These are phyloP conservation scores for Colletotrichum sp. DNA, from an alignment of 2,329 filamentous ascomycete species.

Conservation along the genomic window DNA sequence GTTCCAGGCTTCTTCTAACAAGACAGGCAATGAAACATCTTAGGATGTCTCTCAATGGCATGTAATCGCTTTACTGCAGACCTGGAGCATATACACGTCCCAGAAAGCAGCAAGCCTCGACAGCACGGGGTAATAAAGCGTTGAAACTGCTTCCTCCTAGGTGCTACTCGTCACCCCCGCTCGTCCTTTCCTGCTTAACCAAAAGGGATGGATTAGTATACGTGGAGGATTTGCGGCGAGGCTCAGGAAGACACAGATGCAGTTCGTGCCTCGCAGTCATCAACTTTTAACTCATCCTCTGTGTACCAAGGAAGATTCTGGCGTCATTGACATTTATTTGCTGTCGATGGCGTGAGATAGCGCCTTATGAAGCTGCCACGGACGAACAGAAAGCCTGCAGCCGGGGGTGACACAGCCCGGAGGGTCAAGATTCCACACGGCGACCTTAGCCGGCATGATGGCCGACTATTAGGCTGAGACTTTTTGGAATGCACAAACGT, in stretches of 20 bases:
- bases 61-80: background rate
- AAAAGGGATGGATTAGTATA: too few species aligned
- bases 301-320: too few species aligned
- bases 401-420: background rate
- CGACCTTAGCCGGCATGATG: background rate
- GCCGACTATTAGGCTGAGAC: rapidly evolving
- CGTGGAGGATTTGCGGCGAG: background rate
- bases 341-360: background rate
- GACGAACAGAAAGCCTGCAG: background rate
- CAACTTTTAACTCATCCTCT: rapidly evolving
- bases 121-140: rapidly evolving
- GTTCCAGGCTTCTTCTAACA: rapidly evolving
- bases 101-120: too few species aligned
- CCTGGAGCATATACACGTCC: background rate
- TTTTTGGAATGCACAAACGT: background rate
- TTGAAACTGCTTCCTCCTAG: rapidly evolving
- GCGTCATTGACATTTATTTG: background rate
- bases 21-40: background rate
- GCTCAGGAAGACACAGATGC: background rate
- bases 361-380: background rate
- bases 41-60: background rate
- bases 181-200: too few species aligned
- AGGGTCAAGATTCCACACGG: background rate
- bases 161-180: too few species aligned
- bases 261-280: background rate